Evolutionary conservation across 306 rosid genomes (phyloP).

Genomic region (Castanea sativa): DNA sequence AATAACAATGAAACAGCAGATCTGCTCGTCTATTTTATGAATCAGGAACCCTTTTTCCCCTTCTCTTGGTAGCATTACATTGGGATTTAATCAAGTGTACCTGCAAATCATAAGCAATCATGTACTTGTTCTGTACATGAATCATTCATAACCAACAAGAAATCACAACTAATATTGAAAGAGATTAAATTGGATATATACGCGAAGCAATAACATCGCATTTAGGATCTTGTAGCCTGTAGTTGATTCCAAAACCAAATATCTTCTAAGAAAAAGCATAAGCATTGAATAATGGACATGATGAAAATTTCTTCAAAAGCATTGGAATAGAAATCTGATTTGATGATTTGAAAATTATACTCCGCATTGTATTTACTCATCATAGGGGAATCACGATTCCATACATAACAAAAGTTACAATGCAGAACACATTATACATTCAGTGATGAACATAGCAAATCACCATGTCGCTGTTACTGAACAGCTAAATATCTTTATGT

Average conservation of each 20-base stretch:
- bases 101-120: too few relatives aligned
- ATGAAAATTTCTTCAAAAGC: neutral
- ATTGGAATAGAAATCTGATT: neutral
- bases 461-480: slow-evolving; percentile 31
- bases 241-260: neutral
- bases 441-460: slow-evolving; percentile 15
- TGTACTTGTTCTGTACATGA: neutral
- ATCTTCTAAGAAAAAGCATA: slow-evolving; percentile 19
- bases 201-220: neutral
- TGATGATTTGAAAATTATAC: neutral
- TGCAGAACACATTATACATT: slow-evolving; percentile 16
- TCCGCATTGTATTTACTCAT: slow-evolving; percentile 7
- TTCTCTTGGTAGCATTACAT: neutral
- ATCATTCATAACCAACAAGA: neutral
- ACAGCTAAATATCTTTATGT: slow-evolving; percentile 31
- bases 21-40: too few relatives aligned
- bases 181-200: neutral
- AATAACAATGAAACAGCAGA: too few relatives aligned
- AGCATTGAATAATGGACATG: neutral
- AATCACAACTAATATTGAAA: neutral
- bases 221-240: too few relatives aligned
- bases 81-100: neutral
- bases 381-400: slow-evolving; percentile 14
- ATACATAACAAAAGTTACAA: slow-evolving; percentile 24
- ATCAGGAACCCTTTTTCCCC: neutral